Percentiles rank a stretch among this genome's conserved stretches.
phyloP scores from a whole-genome alignment of 345 rosid species.

The Lepidium africanum region DNA sequence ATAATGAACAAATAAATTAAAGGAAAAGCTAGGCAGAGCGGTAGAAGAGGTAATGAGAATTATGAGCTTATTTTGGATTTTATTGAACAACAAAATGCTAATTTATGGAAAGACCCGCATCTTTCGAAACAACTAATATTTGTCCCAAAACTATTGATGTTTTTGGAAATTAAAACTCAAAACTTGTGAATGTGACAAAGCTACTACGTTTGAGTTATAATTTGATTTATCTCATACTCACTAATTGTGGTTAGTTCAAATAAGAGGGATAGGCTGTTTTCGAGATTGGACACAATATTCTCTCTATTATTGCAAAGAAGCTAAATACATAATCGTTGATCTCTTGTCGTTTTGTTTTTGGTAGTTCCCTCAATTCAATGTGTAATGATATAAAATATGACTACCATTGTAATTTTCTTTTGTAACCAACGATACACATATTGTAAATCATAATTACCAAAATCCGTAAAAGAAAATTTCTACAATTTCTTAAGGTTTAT shows the following conservation, averaged over 20 bases:
- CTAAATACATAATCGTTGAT: neutral
- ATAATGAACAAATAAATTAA: neutral
- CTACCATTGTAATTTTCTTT: no score
- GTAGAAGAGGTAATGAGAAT: slow-evolving; percentile 21
- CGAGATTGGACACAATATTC: neutral
- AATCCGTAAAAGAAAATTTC: neutral
- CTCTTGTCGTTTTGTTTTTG: neutral
- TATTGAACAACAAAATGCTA: slow-evolving; percentile 9
- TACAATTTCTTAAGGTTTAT: neutral
- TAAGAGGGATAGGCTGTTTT: neutral
- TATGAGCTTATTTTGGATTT: slow-evolving; percentile 19
- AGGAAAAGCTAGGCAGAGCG: slow-evolving; percentile 7
- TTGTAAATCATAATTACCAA: neutral
- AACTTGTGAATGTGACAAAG: neutral
- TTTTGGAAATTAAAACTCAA: neutral
- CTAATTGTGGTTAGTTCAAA: neutral
- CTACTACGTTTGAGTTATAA: neutral
- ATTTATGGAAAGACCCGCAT: slow-evolving; percentile 11
- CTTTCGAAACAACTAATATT: neutral
- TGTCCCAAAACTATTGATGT: neutral
- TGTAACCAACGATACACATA: neutral
- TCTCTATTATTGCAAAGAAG: neutral
- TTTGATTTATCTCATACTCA: neutral
- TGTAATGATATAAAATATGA: no score
- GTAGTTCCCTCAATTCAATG: neutral